Percentiles rank a stretch among this genome's conserved stretches.
Evolutionary conservation across 805 yeast genomes (phyloP).

Genomic region (Zygosaccharomyces kombuchaensis): DNA sequence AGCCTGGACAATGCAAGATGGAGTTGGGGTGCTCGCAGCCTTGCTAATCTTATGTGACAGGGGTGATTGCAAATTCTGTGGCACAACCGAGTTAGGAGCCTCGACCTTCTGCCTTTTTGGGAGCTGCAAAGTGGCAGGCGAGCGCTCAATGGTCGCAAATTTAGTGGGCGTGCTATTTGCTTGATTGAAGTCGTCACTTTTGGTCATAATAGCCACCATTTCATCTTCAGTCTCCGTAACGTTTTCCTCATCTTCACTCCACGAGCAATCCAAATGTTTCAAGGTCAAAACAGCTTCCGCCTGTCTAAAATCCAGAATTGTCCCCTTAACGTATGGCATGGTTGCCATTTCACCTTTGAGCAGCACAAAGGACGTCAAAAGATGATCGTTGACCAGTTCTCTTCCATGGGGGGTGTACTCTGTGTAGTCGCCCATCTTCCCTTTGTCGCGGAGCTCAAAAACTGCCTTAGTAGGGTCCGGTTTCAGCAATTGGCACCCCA

Average conservation of each 20-base stretch:
- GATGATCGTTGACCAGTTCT: slow-evolving; percentile 17
- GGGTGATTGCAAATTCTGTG: neutral
- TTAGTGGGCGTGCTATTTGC: slow-evolving; percentile 18
- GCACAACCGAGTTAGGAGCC: neutral
- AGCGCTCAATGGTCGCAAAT: slow-evolving; percentile 12
- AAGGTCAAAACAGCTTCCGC: slow-evolving; percentile 52
- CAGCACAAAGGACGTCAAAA: slow-evolving; percentile 36
- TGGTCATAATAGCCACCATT: slow-evolving; percentile 24
- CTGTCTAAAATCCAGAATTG: slow-evolving; percentile 57
- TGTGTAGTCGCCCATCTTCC: slow-evolving; percentile 6
- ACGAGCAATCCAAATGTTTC: slow-evolving; percentile 39
- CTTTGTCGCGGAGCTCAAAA: slow-evolving; percentile 24
- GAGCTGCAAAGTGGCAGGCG: slow-evolving; percentile 18
- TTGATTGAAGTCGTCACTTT: slow-evolving; percentile 20
- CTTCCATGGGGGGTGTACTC: slow-evolving; percentile 9
- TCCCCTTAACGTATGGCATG: slow-evolving; percentile 59
- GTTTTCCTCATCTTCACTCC: slow-evolving; percentile 44
- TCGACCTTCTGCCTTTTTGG: neutral
- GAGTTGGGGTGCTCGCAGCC: slow-evolving; percentile 1
- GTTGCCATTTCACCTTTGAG: slow-evolving; percentile 58
- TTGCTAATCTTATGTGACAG: neutral
- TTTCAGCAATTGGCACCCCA: slow-evolving; percentile 33
- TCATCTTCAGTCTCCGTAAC: slow-evolving; percentile 39
- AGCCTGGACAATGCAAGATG: neutral
- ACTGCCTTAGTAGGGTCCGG: slow-evolving; percentile 17